These are phyloP conservation scores for Salvia rosmarinus DNA, from an alignment of 257 asterid genomes.

Conservation along the genomic window DNA sequence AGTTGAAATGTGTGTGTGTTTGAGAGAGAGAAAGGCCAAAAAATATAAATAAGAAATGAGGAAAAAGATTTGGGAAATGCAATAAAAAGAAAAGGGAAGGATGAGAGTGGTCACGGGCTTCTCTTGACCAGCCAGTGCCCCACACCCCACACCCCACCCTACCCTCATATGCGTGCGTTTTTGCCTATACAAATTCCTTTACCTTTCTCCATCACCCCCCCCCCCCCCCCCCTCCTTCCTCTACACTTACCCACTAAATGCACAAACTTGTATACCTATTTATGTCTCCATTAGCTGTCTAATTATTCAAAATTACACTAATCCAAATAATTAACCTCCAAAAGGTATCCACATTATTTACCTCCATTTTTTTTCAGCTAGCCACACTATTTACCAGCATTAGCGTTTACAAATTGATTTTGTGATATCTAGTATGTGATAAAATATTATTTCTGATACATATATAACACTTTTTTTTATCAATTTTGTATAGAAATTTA, in stretches of 20 bases:
- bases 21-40: too few species aligned
- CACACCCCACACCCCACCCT: conserved; percentile 16
- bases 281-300: not conserved
- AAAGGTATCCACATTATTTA: not conserved
- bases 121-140: conserved; percentile 60
- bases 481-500: too few species aligned
- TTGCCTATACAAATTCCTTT: not conserved
- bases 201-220: conserved; percentile 22
- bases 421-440: too few species aligned
- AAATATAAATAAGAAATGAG: too few species aligned
- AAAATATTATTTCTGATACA: too few species aligned
- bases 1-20: too few species aligned
- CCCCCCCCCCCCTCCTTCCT: not conserved
- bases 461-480: too few species aligned
- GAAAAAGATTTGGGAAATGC: conserved; percentile 2
- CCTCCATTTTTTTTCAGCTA: not conserved
- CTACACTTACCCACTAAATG: conserved; percentile 11
- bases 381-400: not conserved
- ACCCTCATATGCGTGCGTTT: conserved; percentile 25
- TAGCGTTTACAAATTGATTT: too few species aligned
- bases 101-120: conserved; percentile 64
- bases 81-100: conserved; percentile 42
- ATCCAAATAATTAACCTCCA: not conserved
- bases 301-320: not conserved
- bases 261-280: conserved; percentile 10